Evolutionary conservation across 176 grass and related monocot genomes (phyloP), one percentile per base, ranked within the genome.

Genomic region (Juncus effusus): DNA sequence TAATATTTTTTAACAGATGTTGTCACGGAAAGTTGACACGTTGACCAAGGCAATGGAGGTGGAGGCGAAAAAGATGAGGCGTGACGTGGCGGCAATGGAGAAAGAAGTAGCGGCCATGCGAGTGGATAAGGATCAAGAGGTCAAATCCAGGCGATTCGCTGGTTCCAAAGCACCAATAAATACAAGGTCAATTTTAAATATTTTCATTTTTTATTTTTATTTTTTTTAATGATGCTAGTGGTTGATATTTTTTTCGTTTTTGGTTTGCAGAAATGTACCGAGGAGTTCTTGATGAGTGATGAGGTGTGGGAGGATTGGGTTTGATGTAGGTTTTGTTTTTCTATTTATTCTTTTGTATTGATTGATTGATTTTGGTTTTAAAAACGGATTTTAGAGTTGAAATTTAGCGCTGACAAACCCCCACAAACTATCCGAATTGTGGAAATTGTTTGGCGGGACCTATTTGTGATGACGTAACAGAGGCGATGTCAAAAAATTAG

Each of bases 41-140:
- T 72, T 96, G 74, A 83, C 85, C 36, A 96, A 96, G 82, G 84
- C 92, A 68, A 96, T 91, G 87, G 92, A 88, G 50, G 92, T 91
- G 76, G 92, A 96, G 63, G 91, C 87, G 58, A 96, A 96, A 82
- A 87, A 85, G 75, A 96, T 90, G 91, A 90, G 87, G 80, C 73
- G 87, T 61, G 92, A 96, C 68, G 82, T 96, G 38, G 74, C 77
- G 60, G 77, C 74, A 59, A 88, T 96, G 92, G 87, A 91, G 74
- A 96, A 91, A 69, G 84, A 96, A 77, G 82, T 96, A 77, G 71
- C 84, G 74, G 84, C 87, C 2, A 87, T 96, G 42, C 79, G 92
- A 39, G 81, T 81, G 2, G 84, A 86, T 13, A 88, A 96, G 62
- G 87, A 96, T 54, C 82, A 85, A 68, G 90, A 95, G 69, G 86